phyloP scores from a whole-genome alignment of 768 basidiomycete genomes.

The Pulveroboletus sp. region DNA sequence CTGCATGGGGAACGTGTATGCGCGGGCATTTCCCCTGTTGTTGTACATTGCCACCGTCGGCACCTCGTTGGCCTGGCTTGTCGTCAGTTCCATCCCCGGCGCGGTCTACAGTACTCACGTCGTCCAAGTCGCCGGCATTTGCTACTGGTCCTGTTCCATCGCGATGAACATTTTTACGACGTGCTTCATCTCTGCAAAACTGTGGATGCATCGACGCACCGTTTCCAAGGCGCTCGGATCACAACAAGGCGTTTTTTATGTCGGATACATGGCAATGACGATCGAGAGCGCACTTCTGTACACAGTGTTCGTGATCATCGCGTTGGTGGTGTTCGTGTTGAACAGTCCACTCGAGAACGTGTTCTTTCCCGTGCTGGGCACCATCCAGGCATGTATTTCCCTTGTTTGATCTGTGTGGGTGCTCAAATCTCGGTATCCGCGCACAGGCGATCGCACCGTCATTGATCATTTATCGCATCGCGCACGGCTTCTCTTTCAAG shows the following conservation, averaged over 20 bases:
- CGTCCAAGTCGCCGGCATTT: constrained; percentile 14
- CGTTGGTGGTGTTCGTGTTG: constrained; percentile 11
- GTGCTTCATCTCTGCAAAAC: constrained; percentile 10
- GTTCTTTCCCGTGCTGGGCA: constrained; percentile 22
- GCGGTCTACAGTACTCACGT: constrained; percentile 14
- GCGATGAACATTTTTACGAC: constrained; percentile 17
- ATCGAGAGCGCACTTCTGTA: constrained; percentile 24
- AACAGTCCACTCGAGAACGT: constrained; percentile 24
- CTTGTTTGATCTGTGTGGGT: background rate
- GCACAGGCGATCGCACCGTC: constrained; percentile 15
- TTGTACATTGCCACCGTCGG: constrained; percentile 18
- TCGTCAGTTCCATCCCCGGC: constrained; percentile 11
- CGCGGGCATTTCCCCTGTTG: background rate
- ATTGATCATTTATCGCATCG: constrained; percentile 23
- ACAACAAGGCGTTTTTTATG: constrained; percentile 16
- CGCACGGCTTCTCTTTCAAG: constrained; percentile 16
- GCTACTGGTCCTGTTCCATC: constrained; percentile 14
- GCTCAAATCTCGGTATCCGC: background rate
- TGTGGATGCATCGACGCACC: constrained; percentile 18
- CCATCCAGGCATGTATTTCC: constrained; percentile 14
- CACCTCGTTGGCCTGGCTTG: constrained; percentile 16
- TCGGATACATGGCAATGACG: constrained; percentile 25
- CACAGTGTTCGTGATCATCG: constrained; percentile 8
- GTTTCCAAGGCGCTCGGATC: constrained; percentile 10
- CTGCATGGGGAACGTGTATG: constrained; percentile 7